phyloP scores from a whole-genome alignment of 371 early-diverging fungal genomes.

The Zopfochytrium polystomum region DNA sequence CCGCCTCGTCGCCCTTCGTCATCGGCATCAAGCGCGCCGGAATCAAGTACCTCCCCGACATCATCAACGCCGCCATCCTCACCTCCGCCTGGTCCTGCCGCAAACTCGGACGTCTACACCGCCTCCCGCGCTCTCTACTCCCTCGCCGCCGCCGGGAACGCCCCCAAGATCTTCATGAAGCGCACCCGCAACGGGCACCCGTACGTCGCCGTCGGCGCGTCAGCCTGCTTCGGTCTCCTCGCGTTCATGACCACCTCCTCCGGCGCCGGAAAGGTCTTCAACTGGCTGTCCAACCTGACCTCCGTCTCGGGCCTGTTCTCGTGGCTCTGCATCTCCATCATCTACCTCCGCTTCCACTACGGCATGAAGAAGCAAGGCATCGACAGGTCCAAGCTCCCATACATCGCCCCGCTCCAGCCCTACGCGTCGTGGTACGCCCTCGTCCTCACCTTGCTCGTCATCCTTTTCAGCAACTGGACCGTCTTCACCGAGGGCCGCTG shows the following conservation, averaged over 20 bases:
- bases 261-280: slow-evolving; percentile 58
- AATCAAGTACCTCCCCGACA: slow-evolving; percentile 15
- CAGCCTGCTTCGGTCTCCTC: slow-evolving; percentile 53
- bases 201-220: slow-evolving; percentile 49
- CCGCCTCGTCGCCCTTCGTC: slow-evolving; percentile 27
- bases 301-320: slow-evolving; percentile 69
- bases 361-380: slow-evolving; percentile 70
- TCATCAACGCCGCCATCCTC: slow-evolving; percentile 35
- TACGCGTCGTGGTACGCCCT: slow-evolving; percentile 30
- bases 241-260: slow-evolving; percentile 53
- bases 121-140: slow-evolving; percentile 59
- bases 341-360: slow-evolving; percentile 72
- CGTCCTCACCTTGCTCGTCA: slow-evolving; percentile 16
- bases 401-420: slow-evolving; percentile 64
- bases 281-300: slow-evolving; percentile 68
- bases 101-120: slow-evolving; percentile 62
- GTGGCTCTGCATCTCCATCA: slow-evolving; percentile 63
- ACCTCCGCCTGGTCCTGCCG: slow-evolving; percentile 52
- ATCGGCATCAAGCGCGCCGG: slow-evolving; percentile 21
- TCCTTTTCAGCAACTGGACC: not conserved
- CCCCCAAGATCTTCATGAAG: slow-evolving; percentile 46
- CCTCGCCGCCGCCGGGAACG: slow-evolving; percentile 58
- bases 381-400: slow-evolving; percentile 63
- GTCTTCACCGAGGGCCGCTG: not conserved
- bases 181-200: slow-evolving; percentile 58